Conservation (phyloP, 2,329 filamentous ascomycete genomes). For the Acrocalymma vagum region DNA sequence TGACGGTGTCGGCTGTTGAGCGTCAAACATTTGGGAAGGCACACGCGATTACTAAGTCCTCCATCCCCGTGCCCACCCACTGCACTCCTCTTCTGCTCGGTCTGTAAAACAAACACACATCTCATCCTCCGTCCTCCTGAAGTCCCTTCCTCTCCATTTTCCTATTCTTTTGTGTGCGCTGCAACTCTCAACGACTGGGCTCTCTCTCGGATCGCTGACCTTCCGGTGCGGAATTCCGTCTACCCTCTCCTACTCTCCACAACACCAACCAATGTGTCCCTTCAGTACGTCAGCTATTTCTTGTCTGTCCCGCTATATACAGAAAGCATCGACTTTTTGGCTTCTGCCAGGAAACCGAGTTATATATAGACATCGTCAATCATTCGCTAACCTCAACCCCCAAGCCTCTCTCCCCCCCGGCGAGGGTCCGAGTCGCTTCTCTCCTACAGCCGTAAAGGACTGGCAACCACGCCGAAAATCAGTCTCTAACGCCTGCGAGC, state of each 20-base stretch:
- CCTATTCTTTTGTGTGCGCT: conserved; percentile 27
- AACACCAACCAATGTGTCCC: conserved; percentile 41
- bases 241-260: conserved; percentile 18
- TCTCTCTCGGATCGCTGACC: conserved; percentile 27
- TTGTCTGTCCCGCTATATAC: neutral
- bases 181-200: too few species aligned
- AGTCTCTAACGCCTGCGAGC: conserved; percentile 48
- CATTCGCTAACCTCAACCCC: conserved; percentile 6
- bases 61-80: conserved; percentile 10
- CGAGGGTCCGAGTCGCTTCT: conserved; percentile 40
- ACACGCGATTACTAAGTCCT: conserved; percentile 34
- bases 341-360: too few species aligned
- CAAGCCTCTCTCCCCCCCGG: conserved; percentile 39
- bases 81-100: conserved; percentile 28
- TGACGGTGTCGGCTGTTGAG: too few species aligned
- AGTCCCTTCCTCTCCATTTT: conserved; percentile 25
- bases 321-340: too few species aligned
- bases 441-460: conserved; percentile 40
- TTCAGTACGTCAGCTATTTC: conserved; percentile 36
- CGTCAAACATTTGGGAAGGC: conserved; percentile 23
- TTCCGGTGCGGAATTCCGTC: conserved; percentile 43
- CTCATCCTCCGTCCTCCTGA: conserved; percentile 39
- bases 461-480: conserved; percentile 47
- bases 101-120: conserved; percentile 46
- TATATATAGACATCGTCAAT: neutral